phyloP scores from a whole-genome alignment of 2,329 filamentous ascomycete genomes.

The Colletotrichum acutatum region DNA sequence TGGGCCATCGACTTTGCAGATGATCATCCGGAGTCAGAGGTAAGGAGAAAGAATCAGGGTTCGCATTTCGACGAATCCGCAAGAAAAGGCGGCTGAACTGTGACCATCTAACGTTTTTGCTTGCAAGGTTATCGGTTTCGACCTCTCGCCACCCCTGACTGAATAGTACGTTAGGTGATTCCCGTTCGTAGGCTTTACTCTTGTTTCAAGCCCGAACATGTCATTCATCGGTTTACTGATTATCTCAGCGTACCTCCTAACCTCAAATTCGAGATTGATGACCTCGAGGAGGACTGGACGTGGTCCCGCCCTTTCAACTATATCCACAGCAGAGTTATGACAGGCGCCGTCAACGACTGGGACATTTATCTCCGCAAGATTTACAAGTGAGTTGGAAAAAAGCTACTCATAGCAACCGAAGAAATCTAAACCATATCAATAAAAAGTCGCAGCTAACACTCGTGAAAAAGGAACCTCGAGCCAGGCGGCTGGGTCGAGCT shows the following conservation, averaged over 20 bases:
- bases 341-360: slow-evolving; percentile 61
- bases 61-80: not conserved
- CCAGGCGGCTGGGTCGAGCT: slow-evolving; percentile 66
- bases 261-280: slow-evolving; percentile 54
- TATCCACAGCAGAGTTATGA: slow-evolving; percentile 61
- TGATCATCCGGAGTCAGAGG: slow-evolving; percentile 44
- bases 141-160: slow-evolving; percentile 76
- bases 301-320: slow-evolving; percentile 65
- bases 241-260: slow-evolving; percentile 44
- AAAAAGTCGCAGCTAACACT: slow-evolving; percentile 47
- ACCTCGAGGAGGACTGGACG: slow-evolving; percentile 56
- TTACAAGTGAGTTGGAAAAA: slow-evolving; percentile 44
- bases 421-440: slow-evolving; percentile 44
- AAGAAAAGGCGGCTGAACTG: too few species aligned
- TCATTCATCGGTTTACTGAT: not conserved
- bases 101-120: not conserved
- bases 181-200: not conserved
- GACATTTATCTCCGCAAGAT: slow-evolving; percentile 60
- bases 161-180: slow-evolving; percentile 60
- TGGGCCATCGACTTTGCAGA: slow-evolving; percentile 52
- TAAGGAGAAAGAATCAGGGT: not conserved
- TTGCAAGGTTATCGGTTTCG: slow-evolving; percentile 66
- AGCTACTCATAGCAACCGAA: slow-evolving; percentile 36
- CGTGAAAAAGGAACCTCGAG: slow-evolving; percentile 49
- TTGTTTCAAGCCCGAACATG: not conserved